These are phyloP conservation scores for Zygosaccharomyces pseudorouxii DNA, from an alignment of 805 yeast genomes.

Conservation along the genomic window DNA sequence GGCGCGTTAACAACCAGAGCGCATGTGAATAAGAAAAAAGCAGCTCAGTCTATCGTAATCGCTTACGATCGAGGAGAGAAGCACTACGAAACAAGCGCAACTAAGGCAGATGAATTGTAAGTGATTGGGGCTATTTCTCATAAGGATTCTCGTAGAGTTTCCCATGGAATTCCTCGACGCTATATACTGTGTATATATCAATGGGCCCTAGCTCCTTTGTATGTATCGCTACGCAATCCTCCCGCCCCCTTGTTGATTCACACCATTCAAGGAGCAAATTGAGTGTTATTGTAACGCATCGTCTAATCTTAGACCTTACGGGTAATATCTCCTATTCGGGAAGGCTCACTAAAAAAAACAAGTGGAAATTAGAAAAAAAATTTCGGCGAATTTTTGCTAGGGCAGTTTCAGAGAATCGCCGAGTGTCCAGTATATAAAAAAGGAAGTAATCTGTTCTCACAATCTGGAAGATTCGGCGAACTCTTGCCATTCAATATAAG, in stretches of 20 bases:
- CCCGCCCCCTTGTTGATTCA: background rate
- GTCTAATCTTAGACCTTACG: background rate
- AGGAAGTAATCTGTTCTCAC: background rate
- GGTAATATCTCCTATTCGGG: background rate
- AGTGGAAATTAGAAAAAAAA: background rate
- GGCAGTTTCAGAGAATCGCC: constrained; percentile 2
- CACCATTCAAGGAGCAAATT: background rate
- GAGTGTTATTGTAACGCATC: background rate
- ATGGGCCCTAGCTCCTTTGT: background rate
- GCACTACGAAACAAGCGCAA: background rate
- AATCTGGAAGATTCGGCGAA: background rate
- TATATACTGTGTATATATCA: too few species aligned
- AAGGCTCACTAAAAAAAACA: background rate
- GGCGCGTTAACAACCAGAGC: background rate
- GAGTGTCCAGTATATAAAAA: background rate
- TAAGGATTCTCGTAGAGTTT: too few species aligned
- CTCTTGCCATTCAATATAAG: background rate
- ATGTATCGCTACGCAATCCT: background rate
- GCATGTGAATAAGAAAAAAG: background rate
- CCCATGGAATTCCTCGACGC: too few species aligned
- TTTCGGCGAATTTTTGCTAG: constrained; percentile 6
- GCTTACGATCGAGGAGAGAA: background rate
- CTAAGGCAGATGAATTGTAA: too few species aligned
- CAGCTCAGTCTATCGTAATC: background rate
- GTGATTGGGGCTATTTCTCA: too few species aligned